Conservation (phyloP, 2,329 filamentous ascomycete genomes). For the Geosmithia flava region DNA sequence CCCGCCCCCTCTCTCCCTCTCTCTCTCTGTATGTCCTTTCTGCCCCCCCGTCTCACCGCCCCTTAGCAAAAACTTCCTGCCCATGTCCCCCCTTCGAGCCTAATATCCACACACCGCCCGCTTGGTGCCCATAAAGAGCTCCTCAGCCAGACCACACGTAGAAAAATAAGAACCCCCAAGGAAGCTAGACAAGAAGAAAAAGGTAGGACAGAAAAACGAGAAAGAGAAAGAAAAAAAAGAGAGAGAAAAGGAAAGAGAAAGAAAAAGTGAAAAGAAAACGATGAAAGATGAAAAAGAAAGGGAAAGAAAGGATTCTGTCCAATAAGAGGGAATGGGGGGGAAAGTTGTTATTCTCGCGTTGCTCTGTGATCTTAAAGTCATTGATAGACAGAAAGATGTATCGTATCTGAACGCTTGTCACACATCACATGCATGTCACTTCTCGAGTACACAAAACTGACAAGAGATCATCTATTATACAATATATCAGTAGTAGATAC, state of each 20-base stretch:
- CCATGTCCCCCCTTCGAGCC: too few relatives aligned
- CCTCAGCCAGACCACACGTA: neutral
- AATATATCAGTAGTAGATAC: neutral
- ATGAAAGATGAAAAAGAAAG: neutral
- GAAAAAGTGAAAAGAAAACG: neutral
- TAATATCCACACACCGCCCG: neutral
- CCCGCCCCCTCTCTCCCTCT: too few relatives aligned
- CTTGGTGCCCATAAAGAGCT: neutral
- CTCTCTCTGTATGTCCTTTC: neutral
- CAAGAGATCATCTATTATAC: neutral
- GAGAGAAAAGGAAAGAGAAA: neutral
- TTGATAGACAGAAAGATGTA: conserved; percentile 42
- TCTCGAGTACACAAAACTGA: too few relatives aligned
- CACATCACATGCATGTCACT: neutral
- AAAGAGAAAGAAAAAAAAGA: too few relatives aligned
- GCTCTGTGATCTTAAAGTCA: conserved; percentile 48
- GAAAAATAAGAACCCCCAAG: neutral
- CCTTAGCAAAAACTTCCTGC: conserved; percentile 1
- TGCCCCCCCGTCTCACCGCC: neutral
- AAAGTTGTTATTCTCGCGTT: conserved; percentile 52
- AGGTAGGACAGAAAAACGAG: neutral
- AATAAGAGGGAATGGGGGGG: too few relatives aligned
- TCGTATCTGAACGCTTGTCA: conserved; percentile 52
- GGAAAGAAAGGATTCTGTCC: neutral
- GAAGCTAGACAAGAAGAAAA: too few relatives aligned